phyloP scores from a whole-genome alignment of 169 alveolate species.

The Babesia divergens region DNA sequence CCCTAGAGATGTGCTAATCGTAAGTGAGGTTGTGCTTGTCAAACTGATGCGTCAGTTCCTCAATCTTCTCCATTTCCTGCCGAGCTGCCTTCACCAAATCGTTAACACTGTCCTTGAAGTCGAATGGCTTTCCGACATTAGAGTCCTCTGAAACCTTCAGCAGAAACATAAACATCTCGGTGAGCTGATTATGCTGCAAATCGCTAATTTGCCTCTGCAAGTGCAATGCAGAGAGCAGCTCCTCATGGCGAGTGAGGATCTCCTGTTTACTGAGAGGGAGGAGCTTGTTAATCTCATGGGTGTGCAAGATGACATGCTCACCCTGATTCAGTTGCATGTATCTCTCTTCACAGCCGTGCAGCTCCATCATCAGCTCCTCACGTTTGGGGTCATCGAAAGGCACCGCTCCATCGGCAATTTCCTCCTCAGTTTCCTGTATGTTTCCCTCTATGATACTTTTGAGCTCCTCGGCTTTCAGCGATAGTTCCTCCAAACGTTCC shows the following conservation, averaged over 20 bases:
- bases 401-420: neutral
- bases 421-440: neutral
- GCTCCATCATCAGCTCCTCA: neutral
- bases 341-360: neutral
- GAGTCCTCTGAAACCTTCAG: conserved; percentile 55
- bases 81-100: conserved; percentile 33
- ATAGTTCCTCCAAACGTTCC: conserved; percentile 60
- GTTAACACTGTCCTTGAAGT: conserved; percentile 24
- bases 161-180: conserved; percentile 46
- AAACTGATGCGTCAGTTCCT: conserved; percentile 40
- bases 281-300: conserved; percentile 13
- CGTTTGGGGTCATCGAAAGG: neutral
- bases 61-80: conserved; percentile 50
- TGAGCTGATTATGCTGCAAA: conserved; percentile 53
- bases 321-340: neutral
- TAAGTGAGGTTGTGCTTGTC: conserved; percentile 47
- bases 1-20: no score
- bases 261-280: conserved; percentile 31
- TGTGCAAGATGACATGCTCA: conserved; percentile 12
- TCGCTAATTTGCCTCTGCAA: conserved; percentile 60
- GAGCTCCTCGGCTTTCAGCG: conserved; percentile 53
- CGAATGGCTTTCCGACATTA: neutral
- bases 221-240: conserved; percentile 53
- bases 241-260: conserved; percentile 37
- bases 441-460: conserved; percentile 51